Evolutionary conservation across 2,329 filamentous ascomycete species (phyloP), one percentile per base, ranked within the genome.

Genomic region (Immersiporthe knoxdaviesiana): DNA sequence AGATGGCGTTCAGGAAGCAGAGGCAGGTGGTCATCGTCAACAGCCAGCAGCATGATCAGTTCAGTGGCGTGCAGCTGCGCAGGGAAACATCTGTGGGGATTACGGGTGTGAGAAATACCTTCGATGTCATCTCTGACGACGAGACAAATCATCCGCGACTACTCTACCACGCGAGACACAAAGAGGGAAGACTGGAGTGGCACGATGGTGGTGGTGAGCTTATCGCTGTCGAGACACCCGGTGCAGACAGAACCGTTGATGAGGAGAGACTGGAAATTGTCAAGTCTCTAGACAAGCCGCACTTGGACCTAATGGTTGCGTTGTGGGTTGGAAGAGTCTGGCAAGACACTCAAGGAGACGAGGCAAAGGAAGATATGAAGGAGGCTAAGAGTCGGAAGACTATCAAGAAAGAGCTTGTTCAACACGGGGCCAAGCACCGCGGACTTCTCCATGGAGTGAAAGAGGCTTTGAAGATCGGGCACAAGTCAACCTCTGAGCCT

Each of bases 121-220:
- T 61, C 10, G 61, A 62, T 8, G 41, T 56, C 1, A 60, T 32
- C 7, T 66, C 65, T 6, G 50, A 21, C 2, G 68, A 67, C 21
- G 68, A 68, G 1, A 52, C 61, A 10, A 37, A 64, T 1, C 47
- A 56, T 21, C 21, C 16, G 21, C 62, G 62, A 18, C 37, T 24
- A 1, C 47, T 68, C 0, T 70, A 70, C 32, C 56, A 58, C 0
- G 66, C 56, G 8, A 66, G 47, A 27, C 58, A 27, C 47, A 68
- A 65, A 18, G 68, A 68, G n/a, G 68, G 68, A 12, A 32, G 63
- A 24, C 12, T 68, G 10, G 68, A 68, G 47, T 65, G 68, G 68
- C 56, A 54, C 2, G 66, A 70, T 30, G 18, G 47, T 11, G 62
- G 62, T 4, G 35, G 52, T n/a, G 41, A 37, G 37, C 62, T 70